These are phyloP conservation scores for Suhomyces yuchorum DNA, from an alignment of 1,139 yeast species.

Conservation along the genomic window DNA sequence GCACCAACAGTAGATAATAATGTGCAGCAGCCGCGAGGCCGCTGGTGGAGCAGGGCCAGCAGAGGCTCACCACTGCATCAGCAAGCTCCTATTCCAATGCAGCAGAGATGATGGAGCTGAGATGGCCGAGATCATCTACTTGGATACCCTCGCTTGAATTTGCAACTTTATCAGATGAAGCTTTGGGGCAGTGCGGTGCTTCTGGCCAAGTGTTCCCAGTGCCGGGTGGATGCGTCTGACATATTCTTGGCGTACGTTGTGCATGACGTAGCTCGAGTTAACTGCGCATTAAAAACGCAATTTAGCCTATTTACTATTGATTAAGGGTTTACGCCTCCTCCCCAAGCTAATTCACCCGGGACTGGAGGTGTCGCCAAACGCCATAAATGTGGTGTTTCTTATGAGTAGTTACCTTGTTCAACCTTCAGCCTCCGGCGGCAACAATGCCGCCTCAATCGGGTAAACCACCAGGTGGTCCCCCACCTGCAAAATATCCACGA, in stretches of 20 bases:
- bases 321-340: background rate
- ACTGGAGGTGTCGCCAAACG: background rate
- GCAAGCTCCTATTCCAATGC: too few relatives aligned
- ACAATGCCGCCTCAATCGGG: background rate
- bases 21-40: background rate
- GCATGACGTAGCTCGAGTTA: background rate
- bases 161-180: background rate
- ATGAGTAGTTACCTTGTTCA: background rate
- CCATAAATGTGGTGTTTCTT: background rate
- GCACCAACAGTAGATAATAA: background rate
- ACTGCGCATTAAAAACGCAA: slow-evolving; percentile 1
- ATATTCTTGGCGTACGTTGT: slow-evolving; percentile 2
- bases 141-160: background rate
- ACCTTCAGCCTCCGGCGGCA: background rate
- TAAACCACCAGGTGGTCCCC: background rate
- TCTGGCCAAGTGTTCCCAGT: background rate
- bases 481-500: background rate
- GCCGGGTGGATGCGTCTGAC: background rate
- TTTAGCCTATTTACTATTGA: background rate
- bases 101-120: too few relatives aligned
- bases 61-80: too few relatives aligned
- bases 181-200: background rate
- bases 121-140: too few relatives aligned
- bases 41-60: too few relatives aligned
- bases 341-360: background rate